Evolutionary conservation across 768 basidiomycete genomes (phyloP), one percentile per base, ranked within the genome.

Genomic region (Mycena epipterygia): DNA sequence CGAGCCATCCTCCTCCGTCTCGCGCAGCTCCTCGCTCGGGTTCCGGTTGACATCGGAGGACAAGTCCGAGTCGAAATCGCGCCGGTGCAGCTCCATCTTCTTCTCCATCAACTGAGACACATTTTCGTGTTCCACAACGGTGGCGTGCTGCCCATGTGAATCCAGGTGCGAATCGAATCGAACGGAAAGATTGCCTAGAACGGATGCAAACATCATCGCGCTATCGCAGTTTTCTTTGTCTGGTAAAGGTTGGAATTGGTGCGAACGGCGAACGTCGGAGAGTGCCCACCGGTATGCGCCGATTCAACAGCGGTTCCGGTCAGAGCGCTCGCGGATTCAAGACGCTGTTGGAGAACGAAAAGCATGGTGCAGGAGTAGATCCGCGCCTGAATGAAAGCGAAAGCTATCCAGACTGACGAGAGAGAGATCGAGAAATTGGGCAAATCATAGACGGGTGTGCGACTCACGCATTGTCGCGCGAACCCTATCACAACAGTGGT

Each of bases 321-420:
- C 5, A 7, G 3, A 27, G 35, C n/a, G 37, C 5, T 48, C 14
- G 29, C 46, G 21, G 55, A 49, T 51, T 48, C 51, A 16, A 56
- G 55, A 33, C 71, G 66, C 41, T 6, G 25, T 41, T 27, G 56
- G 48, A 72, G 67, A 17, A 39, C 57, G 44, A 48, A 64, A 1
- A 72, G 49, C 49, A 61, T 60, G 6, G 67, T 68, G 66, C 71
- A 72, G 12, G 67, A 65, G 51, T 72, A 68, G 1, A 72, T 37
- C 19, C 56, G 66, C 23, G 66, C 66, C 27, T 57, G 39, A 23
- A 72, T 33, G 41, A 72, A 64, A 0, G 62, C 67, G 21, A 67
- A 72, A 6, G 51, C 16, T 32, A 72, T 64, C 66, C 67, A 72
- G 6, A 60, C 71, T 63, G 53, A 8, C 5, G 27, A 39, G 8